Evolutionary conservation across 2,329 filamentous ascomycete genomes (phyloP), one percentile per base, ranked within the genome.

Genomic region (Nemania sp.): DNA sequence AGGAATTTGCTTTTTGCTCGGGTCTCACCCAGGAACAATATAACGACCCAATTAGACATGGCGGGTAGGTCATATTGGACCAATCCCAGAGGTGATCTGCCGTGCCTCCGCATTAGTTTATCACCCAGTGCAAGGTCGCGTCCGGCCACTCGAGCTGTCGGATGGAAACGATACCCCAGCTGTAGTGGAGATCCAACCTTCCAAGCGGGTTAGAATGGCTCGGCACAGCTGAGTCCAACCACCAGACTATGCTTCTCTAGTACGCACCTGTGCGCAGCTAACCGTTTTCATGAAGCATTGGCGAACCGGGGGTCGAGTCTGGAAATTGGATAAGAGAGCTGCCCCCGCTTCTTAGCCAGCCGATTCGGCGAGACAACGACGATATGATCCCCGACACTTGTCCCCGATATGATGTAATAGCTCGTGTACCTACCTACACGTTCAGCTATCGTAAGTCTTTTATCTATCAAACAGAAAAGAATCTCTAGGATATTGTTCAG

Each of bases 51-150:
- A 59, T 56, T 11, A 49, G 37, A 43, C 24, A 45, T 17, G 22
- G 44, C 49, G 33, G 49, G 56, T 59, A 59, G 55, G 52, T 49
- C 52, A 54, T 48, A 39, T 49, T 19, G 40, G 33, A 42, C 49
- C 48, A 52, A 59, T 48, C 56, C 53, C 20, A 36, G 53, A 9
- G 49, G 41, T 53, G 53, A 59, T 59, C 56, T 59, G 56, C 53
- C 56, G 53, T 52, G 28, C 26, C 42, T 45, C 47, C 40, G 52
- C 56, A 58, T 52, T 58, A 56, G 56, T 30, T 20, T 14, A 30
- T n/a, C 5, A 14, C 20, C 26, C 47, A 33, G 41, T 24, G 23
- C 17, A 40, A 36, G 24, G 31, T 23, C 42, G 24, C 31, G 28
- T 30, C 31, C 36, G 6, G 8, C 46, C 49, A 52, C 40, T 45